Evolutionary conservation across 2,329 filamentous ascomycete genomes (phyloP), one percentile per base, ranked within the genome.

Genomic region (Aureobasidium sp.): DNA sequence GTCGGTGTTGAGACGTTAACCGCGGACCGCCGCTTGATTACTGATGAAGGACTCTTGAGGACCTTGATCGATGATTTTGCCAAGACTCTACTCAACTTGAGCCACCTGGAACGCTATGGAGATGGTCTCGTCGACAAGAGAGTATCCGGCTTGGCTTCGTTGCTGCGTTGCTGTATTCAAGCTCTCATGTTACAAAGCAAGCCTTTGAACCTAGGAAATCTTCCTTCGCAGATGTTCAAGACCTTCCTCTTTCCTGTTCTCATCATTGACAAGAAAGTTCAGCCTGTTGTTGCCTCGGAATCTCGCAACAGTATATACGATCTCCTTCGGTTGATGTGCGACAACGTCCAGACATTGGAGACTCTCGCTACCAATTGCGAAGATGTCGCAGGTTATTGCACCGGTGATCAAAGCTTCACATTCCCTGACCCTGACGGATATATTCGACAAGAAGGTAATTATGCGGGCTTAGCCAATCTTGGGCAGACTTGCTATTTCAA

Each of bases 401-500:
- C 34, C 20, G 9, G 42, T 15, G 39, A 45, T 17, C 31, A 34
- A 7, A 42, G 42, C 20, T 51, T 58, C 31, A 29, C 2, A 12
- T 62, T 42, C 14, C 17, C 27, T 20, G 61, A 53, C 17, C 25
- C 44, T 17, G 22, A 47, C 2, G 15, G 20, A 20, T 83, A 85
- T 17, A 82, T 95, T n/a, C 85, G 91, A 65, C 86, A 90, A 1
- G 76, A 84, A 1, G 89, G 89, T 65, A 91, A 91, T 22, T 96
- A 96, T 71, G 85, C 89, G n/a, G 94, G 94, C 1, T 76, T 99
- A n/a, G 83, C 83, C 62, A 99, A 99, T 69, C 82, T 97, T 17
- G 94, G 91, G 11, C 96, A 97, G 71, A 97, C 95, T 0, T 99
- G 94, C 75, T 99, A 99, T 72, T 83, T 97, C 71, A 99, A 99